A percentile compares a stretch with the other conserved stretches of the same genome.
These are phyloP conservation scores for Salix viminalis DNA, from an alignment of 345 rosid genomes.

Conservation along the genomic window DNA sequence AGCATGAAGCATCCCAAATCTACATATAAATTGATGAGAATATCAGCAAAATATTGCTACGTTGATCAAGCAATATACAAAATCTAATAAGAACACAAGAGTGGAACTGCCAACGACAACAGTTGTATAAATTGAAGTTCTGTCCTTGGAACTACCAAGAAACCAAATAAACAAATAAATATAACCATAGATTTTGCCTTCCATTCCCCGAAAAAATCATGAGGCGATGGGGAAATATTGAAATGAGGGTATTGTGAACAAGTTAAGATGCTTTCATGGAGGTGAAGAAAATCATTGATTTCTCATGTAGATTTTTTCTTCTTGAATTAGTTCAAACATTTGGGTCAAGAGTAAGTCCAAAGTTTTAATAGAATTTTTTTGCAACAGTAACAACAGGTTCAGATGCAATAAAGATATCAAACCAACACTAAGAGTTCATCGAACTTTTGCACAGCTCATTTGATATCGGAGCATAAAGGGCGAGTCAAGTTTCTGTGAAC, in stretches of 20 bases:
- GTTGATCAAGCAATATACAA: background rate
- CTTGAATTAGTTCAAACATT: background rate
- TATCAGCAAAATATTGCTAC: constrained; percentile 1
- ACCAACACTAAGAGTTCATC: background rate
- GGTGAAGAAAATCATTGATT: background rate
- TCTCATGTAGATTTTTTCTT: background rate
- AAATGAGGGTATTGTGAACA: background rate
- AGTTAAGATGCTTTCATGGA: background rate
- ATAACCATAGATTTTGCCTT: background rate
- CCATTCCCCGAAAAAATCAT: background rate
- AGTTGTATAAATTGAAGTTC: background rate
- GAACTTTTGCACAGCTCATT: background rate
- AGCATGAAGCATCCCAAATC: constrained; percentile 92
- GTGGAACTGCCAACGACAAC: background rate
- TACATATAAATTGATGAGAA: constrained; percentile 19
- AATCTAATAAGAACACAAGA: background rate
- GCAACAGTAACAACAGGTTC: background rate
- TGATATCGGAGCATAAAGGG: background rate
- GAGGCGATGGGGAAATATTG: background rate
- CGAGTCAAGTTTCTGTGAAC: background rate
- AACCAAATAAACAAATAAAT: background rate
- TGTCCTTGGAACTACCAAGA: background rate
- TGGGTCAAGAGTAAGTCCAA: background rate
- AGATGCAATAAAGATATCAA: background rate
- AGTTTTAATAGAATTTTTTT: background rate